Evolutionary conservation across 2,329 filamentous ascomycete species (phyloP).

Genomic region (Drechmeria coniospora): DNA sequence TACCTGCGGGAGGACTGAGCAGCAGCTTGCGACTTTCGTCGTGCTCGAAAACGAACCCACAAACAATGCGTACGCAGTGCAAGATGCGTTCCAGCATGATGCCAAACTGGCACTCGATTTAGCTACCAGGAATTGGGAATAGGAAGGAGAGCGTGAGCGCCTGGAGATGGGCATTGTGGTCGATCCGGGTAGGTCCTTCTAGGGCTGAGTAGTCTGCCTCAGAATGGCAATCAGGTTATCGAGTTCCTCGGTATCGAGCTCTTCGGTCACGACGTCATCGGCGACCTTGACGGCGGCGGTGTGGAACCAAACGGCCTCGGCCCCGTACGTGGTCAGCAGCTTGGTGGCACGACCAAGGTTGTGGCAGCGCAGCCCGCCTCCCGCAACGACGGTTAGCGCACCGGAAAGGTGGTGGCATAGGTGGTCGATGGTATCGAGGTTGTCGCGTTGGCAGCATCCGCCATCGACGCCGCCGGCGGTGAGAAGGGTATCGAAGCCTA

Average conservation of each 20-base stretch:
- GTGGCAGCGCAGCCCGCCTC: slow-evolving; percentile 32
- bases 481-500: slow-evolving; percentile 35
- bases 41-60: no score
- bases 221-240: slow-evolving; percentile 8
- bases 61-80: no score
- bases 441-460: slow-evolving; percentile 15
- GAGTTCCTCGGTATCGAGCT: slow-evolving; percentile 12
- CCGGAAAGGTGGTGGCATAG: slow-evolving; percentile 17
- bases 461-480: slow-evolving; percentile 34
- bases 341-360: slow-evolving; percentile 19
- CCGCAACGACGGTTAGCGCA: slow-evolving; percentile 32
- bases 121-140: no score
- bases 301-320: slow-evolving; percentile 26
- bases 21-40: no score
- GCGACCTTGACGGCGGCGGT: slow-evolving; percentile 20
- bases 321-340: slow-evolving; percentile 10
- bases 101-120: no score
- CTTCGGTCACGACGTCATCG: slow-evolving; percentile 7
- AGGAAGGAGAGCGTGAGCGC: no score
- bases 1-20: no score
- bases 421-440: slow-evolving; percentile 19
- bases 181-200: slow-evolving; percentile 13
- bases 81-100: no score
- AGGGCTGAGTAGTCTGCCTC: slow-evolving; percentile 9
- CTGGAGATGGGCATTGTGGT: no score